These are phyloP conservation scores for Hsuehochloa calcarea DNA, from an alignment of 176 grass and related monocot species.

Conservation along the genomic window DNA sequence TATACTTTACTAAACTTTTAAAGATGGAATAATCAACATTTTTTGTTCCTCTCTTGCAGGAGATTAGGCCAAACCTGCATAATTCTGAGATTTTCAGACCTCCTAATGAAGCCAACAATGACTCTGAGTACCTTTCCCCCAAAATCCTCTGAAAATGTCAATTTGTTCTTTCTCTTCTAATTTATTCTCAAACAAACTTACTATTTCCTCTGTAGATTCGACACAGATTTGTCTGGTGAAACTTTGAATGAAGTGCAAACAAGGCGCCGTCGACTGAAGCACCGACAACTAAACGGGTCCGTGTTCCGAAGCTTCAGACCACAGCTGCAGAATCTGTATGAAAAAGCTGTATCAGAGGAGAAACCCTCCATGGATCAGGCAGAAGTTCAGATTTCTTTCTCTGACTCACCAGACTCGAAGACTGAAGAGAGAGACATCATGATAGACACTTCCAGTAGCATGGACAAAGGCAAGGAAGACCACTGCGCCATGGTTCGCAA, in stretches of 20 bases:
- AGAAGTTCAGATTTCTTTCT: conserved; percentile 41
- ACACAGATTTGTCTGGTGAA: conserved; percentile 33
- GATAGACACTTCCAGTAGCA: conserved; percentile 44
- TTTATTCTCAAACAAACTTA: conserved; percentile 12
- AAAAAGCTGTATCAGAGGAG: conserved; percentile 42
- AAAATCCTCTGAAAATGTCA: conserved; percentile 13
- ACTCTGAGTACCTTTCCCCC: conserved; percentile 45
- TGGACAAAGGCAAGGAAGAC: conserved; percentile 22
- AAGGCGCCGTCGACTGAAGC: conserved; percentile 48
- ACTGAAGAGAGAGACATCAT: conserved; percentile 56
- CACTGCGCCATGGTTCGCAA: not conserved
- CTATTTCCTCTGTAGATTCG: conserved; percentile 42
- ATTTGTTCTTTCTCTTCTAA: not conserved
- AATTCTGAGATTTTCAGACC: conserved; percentile 52
- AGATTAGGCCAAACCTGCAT: conserved; percentile 50
- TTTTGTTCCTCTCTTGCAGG: conserved; percentile 48
- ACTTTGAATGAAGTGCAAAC: conserved; percentile 30
- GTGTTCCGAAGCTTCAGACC: conserved; percentile 36
- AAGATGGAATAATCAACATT: not conserved
- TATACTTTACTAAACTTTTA: not conserved
- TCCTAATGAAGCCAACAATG: conserved; percentile 25
- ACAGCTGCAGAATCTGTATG: conserved; percentile 51
- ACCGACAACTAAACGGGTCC: conserved; percentile 46
- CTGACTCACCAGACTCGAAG: conserved; percentile 39
- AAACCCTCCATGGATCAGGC: conserved; percentile 36